These are phyloP conservation scores for Fusarium nanum DNA, from an alignment of 2,329 filamentous ascomycete genomes.

Conservation along the genomic window DNA sequence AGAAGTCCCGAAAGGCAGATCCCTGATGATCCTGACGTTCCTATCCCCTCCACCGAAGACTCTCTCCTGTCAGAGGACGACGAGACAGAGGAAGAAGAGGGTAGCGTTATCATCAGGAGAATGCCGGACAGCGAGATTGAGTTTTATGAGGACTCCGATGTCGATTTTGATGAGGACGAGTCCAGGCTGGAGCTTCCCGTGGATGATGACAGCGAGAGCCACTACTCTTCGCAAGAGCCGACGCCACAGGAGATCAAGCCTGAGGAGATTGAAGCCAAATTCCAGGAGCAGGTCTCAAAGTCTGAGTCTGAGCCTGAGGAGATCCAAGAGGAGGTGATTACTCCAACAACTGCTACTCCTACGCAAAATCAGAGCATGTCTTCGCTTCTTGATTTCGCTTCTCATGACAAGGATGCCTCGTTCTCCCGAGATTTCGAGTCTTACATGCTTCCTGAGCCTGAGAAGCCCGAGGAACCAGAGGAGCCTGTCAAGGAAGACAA, in stretches of 20 bases:
- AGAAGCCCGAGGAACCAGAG: conserved; percentile 49
- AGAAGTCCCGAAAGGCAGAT: conserved; percentile 65
- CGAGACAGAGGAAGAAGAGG: conserved; percentile 57
- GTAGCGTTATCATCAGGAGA: conserved; percentile 75
- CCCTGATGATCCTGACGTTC: conserved; percentile 85
- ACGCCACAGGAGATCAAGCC: conserved; percentile 42
- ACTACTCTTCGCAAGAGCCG: conserved; percentile 50
- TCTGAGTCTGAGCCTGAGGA: conserved; percentile 28
- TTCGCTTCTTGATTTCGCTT: conserved; percentile 54
- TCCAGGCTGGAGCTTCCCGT: conserved; percentile 63
- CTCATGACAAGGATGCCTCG: conserved; percentile 51
- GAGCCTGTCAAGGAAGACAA: conserved; percentile 39
- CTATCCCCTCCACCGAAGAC: conserved; percentile 87
- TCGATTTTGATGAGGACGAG: conserved; percentile 68
- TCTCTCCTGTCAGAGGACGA: conserved; percentile 57
- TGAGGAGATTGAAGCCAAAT: not conserved
- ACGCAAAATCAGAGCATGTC: conserved; percentile 38
- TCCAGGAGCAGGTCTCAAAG: conserved; percentile 55
- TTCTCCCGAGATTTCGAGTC: conserved; percentile 60
- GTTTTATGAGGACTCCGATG: conserved; percentile 65
- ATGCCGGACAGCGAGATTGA: conserved; percentile 72
- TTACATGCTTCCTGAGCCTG: conserved; percentile 59
- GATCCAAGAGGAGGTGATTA: conserved; percentile 60
- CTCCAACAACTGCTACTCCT: conserved; percentile 59
- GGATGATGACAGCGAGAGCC: conserved; percentile 56